These are phyloP conservation scores for Austroboletus novae-zelandiae DNA, from an alignment of 1,284 basidiomycete genomes.

Conservation along the genomic window DNA sequence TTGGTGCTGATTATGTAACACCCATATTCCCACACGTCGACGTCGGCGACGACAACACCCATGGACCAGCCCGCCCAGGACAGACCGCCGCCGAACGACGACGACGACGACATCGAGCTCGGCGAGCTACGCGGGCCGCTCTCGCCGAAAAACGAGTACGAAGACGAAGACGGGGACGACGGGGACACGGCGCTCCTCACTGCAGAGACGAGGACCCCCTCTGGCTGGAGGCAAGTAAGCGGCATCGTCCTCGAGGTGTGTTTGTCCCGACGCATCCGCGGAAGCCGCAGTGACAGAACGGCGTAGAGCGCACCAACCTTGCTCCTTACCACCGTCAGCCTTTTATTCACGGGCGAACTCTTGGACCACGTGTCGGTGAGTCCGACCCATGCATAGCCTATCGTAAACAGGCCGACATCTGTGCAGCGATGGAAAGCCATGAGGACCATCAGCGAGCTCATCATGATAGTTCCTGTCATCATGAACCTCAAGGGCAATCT, in stretches of 20 bases:
- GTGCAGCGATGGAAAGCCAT: constrained; percentile 85
- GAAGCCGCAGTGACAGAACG: constrained; percentile 5
- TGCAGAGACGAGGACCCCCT: constrained; percentile 20
- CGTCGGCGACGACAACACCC: constrained; percentile 5
- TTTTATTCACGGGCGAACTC: constrained; percentile 87
- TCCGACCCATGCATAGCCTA: constrained; percentile 14
- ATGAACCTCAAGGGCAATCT: constrained; percentile 97
- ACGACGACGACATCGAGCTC: constrained; percentile 37
- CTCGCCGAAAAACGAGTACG: constrained; percentile 16
- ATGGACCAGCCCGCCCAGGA: constrained; percentile 12
- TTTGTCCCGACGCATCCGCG: background rate
- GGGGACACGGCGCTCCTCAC: constrained; percentile 36
- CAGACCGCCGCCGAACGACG: background rate
- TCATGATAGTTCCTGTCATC: constrained; percentile 94
- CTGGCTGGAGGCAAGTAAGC: constrained; percentile 51
- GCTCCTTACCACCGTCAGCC: constrained; percentile 65
- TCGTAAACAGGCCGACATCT: constrained; percentile 6
- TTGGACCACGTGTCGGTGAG: constrained; percentile 82
- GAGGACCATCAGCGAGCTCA: constrained; percentile 87
- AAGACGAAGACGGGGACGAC: constrained; percentile 29
- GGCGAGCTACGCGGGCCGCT: constrained; percentile 29
- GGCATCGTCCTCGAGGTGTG: constrained; percentile 65
- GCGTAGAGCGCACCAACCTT: constrained; percentile 71
- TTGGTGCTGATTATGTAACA: constrained; percentile 30
- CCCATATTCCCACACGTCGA: constrained; percentile 27